These are phyloP conservation scores for Tarenaya hassleriana DNA, from an alignment of 345 rosid genomes.

Conservation along the genomic window DNA sequence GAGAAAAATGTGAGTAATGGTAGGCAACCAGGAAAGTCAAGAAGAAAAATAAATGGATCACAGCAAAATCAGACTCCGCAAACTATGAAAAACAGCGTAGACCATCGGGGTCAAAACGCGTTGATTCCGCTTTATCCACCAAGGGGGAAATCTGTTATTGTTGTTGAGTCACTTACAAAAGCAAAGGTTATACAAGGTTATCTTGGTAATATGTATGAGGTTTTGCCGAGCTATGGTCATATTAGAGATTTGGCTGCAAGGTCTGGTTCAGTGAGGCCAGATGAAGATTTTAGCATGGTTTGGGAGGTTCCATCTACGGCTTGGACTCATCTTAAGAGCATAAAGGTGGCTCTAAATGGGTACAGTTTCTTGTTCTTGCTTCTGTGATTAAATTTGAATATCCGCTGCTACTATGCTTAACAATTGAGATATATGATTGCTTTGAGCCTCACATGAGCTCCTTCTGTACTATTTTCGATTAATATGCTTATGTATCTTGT, in stretches of 20 bases:
- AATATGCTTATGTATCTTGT: slow-evolving; percentile 30
- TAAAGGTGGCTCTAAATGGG: slow-evolving; percentile 84
- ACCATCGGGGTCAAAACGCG: slow-evolving; percentile 34
- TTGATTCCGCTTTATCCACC: slow-evolving; percentile 70
- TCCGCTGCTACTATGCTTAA: slow-evolving; percentile 5
- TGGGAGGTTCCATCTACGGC: slow-evolving; percentile 98
- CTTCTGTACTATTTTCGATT: slow-evolving; percentile 15
- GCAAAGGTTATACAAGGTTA: slow-evolving; percentile 92
- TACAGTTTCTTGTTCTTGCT: slow-evolving; percentile 29
- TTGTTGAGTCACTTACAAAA: slow-evolving; percentile 88
- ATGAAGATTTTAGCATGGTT: slow-evolving; percentile 96
- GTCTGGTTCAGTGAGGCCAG: slow-evolving; percentile 95
- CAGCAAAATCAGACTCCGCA: slow-evolving; percentile 31
- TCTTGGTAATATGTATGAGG: slow-evolving; percentile 87
- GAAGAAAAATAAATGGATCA: slow-evolving; percentile 29
- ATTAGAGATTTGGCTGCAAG: slow-evolving; percentile 93
- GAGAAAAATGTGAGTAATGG: slow-evolving; percentile 31
- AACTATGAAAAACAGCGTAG: slow-evolving; percentile 31
- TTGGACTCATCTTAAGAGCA: slow-evolving; percentile 97
- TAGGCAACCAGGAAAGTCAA: slow-evolving; percentile 28
- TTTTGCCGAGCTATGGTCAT: slow-evolving; percentile 95
- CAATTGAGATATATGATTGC: slow-evolving; percentile 18
- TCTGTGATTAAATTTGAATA: slow-evolving; percentile 6
- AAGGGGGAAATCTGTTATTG: slow-evolving; percentile 74
- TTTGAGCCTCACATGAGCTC: slow-evolving; percentile 19